Conservation (phyloP, 2,329 filamentous ascomycete genomes). For the Fusarium marasasianum region DNA sequence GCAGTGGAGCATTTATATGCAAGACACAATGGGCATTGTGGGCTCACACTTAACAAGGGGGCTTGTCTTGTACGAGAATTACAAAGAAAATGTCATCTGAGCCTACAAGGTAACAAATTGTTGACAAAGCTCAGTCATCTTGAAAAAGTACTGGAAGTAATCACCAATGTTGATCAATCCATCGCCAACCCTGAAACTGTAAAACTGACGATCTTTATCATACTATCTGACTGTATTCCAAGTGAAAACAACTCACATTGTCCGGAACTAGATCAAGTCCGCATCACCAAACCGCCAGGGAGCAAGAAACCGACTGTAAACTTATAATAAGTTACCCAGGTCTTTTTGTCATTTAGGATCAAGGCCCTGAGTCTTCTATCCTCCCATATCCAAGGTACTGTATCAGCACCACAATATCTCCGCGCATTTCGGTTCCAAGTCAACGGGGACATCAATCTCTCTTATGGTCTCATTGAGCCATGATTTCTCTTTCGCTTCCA, state of each 20-base stretch:
- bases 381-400: not conserved
- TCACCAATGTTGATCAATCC: not conserved
- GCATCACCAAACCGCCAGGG: too few species aligned
- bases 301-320: too few species aligned
- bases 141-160: not conserved
- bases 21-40: not conserved
- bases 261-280: too few species aligned
- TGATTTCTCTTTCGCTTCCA: slow-evolving; percentile 34
- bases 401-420: slow-evolving; percentile 13
- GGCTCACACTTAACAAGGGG: not conserved
- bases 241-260: too few species aligned
- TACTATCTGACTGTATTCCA: not conserved
- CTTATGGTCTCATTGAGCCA: slow-evolving; percentile 45
- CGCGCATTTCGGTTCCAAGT: slow-evolving; percentile 21
- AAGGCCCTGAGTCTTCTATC: too few species aligned
- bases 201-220: not conserved
- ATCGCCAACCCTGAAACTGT: not conserved
- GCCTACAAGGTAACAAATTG: not conserved
- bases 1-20: not conserved
- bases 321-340: too few species aligned
- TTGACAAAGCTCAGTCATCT: not conserved
- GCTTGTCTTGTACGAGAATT: not conserved
- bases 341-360: too few species aligned
- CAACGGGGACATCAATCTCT: slow-evolving; percentile 39
- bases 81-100: not conserved